Conservation (phyloP, 1,139 yeast species). For the Hyphopichia buzzinii region DNA sequence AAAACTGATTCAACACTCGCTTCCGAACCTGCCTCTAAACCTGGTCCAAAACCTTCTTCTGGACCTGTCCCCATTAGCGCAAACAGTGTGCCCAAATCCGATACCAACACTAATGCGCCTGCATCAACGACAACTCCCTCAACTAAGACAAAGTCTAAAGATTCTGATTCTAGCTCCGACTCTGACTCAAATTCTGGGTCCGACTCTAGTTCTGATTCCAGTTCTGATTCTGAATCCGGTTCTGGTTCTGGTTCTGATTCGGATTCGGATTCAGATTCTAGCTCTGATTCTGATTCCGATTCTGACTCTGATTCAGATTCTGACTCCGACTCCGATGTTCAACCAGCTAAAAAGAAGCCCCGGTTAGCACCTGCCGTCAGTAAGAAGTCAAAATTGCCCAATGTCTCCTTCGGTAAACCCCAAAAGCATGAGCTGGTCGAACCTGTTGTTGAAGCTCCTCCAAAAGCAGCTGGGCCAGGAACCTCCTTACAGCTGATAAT, state of each 20-base stretch:
- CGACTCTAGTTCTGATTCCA: constrained; percentile 7
- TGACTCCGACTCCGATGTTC: constrained; percentile 14
- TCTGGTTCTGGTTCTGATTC: constrained; percentile 5
- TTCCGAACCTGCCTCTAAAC: no score
- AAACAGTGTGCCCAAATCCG: no score
- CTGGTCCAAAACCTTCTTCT: no score
- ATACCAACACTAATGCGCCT: no score
- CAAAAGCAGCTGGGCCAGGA: neutral
- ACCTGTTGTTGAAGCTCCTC: no score
- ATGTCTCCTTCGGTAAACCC: no score
- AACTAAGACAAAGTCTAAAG: no score
- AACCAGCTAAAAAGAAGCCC: constrained; percentile 20
- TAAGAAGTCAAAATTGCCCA: neutral
- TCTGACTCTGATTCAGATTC: constrained; percentile 6
- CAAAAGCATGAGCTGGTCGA: no score
- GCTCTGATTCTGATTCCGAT: constrained; percentile 10
- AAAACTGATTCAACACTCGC: no score
- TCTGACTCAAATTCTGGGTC: constrained; percentile 8
- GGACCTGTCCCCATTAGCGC: no score
- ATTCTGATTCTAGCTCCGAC: constrained; percentile 2
- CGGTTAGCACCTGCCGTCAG: constrained; percentile 5
- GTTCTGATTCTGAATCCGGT: constrained; percentile 12
- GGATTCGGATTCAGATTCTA: constrained; percentile 3
- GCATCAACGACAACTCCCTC: no score
- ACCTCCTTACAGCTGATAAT: neutral